Percentiles rank a stretch among this genome's conserved stretches.
phyloP scores from a whole-genome alignment of 306 rosid species.

The Canavalia gladiata region DNA sequence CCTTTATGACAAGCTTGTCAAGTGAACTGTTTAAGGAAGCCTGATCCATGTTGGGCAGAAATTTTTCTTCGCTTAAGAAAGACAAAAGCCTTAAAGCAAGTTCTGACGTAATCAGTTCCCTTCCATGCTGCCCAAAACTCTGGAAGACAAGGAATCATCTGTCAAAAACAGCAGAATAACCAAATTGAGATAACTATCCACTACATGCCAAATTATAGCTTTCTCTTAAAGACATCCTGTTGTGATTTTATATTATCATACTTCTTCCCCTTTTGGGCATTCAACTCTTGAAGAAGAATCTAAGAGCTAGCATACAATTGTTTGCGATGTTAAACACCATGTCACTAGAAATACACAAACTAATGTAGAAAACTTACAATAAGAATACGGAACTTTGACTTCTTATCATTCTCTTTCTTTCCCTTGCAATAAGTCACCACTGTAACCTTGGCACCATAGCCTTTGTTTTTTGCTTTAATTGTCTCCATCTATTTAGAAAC shows the following conservation, averaged over 20 bases:
- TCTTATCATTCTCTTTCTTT: slow-evolving; percentile 62
- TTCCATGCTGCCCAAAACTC: slow-evolving; percentile 99
- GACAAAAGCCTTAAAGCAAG: slow-evolving; percentile 84
- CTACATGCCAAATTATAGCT: slow-evolving; percentile 56
- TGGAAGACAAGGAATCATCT: slow-evolving; percentile 99
- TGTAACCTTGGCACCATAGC: slow-evolving; percentile 73
- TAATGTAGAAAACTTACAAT: slow-evolving; percentile 70
- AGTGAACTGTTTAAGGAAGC: slow-evolving; percentile 73
- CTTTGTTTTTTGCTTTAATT: slow-evolving; percentile 72
- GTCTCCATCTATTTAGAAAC: slow-evolving; percentile 71
- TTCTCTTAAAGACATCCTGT: slow-evolving; percentile 27
- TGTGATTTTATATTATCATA: slow-evolving; percentile 25
- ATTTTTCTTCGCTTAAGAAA: slow-evolving; percentile 78
- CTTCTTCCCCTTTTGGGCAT: not conserved
- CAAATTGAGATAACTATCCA: slow-evolving; percentile 79
- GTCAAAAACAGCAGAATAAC: slow-evolving; percentile 97
- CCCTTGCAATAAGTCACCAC: slow-evolving; percentile 80
- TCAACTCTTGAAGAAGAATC: slow-evolving; percentile 15
- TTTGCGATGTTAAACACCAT: slow-evolving; percentile 13
- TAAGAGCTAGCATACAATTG: slow-evolving; percentile 10
- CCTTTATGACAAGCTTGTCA: slow-evolving; percentile 88
- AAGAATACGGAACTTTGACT: slow-evolving; percentile 83
- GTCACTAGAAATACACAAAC: slow-evolving; percentile 22
- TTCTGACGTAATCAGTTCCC: slow-evolving; percentile 96
- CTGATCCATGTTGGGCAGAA: slow-evolving; percentile 70